phyloP scores from a whole-genome alignment of 345 rosid species.

The Viola odorata region DNA sequence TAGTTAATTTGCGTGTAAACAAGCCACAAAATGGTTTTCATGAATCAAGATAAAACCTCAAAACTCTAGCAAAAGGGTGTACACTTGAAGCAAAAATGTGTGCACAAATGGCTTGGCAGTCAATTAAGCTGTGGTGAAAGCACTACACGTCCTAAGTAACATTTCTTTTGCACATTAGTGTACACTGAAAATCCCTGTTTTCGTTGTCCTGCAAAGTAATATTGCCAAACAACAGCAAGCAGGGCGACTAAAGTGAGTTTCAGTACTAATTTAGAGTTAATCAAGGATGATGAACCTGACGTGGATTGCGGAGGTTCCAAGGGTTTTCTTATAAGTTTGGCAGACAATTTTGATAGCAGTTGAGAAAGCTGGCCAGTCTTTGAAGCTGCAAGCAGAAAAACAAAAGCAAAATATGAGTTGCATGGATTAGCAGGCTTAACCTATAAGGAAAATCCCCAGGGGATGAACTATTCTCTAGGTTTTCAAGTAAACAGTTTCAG shows the following conservation, averaged over 20 bases:
- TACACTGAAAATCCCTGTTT: conserved; percentile 16
- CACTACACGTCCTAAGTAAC: too few species aligned
- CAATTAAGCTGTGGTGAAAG: too few species aligned
- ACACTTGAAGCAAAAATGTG: background rate
- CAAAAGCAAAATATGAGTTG: background rate
- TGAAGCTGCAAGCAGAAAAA: conserved; percentile 28
- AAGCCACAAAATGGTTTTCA: too few species aligned
- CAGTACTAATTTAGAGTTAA: conserved; percentile 40
- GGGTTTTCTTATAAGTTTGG: conserved; percentile 58
- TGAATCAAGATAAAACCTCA: too few species aligned
- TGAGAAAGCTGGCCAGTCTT: conserved; percentile 33
- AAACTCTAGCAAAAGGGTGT: too few species aligned
- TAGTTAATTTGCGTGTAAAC: too few species aligned
- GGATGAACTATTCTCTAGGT: background rate
- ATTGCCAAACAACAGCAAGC: conserved; percentile 68
- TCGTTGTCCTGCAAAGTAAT: conserved; percentile 28
- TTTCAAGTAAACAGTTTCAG: background rate
- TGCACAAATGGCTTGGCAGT: too few species aligned
- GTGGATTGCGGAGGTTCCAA: conserved; percentile 21
- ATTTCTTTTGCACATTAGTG: conserved; percentile 17
- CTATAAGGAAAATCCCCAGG: background rate
- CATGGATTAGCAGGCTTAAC: background rate
- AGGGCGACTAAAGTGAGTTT: conserved; percentile 56
- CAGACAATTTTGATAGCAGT: conserved; percentile 42
- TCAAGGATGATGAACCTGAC: conserved; percentile 25